A percentile compares a stretch with the other conserved stretches of the same genome.
Conservation (phyloP, 2,329 filamentous ascomycete genomes). For the Verruconis gallopava region DNA sequence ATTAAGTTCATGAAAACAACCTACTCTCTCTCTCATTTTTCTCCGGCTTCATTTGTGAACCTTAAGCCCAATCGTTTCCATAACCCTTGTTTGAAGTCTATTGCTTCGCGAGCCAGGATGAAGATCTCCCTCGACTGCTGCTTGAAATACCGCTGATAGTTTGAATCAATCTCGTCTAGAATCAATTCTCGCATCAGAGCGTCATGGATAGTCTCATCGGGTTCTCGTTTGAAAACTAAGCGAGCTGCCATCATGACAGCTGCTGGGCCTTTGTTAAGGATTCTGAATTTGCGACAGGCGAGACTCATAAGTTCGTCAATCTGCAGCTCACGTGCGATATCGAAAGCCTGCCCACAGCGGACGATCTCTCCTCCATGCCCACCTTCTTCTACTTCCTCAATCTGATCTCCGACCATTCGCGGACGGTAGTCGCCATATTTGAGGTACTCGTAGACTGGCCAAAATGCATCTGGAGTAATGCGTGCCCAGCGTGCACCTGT, state of each 20-base stretch:
- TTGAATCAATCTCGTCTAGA: background rate
- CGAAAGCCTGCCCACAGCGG: constrained; percentile 4
- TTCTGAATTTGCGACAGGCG: background rate
- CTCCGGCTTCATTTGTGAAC: no score
- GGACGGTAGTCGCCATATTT: constrained; percentile 2
- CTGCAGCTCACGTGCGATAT: background rate
- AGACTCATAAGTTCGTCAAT: constrained; percentile 4
- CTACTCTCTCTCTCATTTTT: no score
- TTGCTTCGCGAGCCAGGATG: no score
- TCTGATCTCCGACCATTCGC: background rate
- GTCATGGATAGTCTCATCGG: background rate
- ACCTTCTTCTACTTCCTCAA: background rate
- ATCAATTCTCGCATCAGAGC: background rate
- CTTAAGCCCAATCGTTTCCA: no score
- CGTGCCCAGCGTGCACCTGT: constrained; percentile 2
- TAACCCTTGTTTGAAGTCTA: no score
- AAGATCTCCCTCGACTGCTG: no score
- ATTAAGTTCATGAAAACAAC: no score
- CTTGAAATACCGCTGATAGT: no score
- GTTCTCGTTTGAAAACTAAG: background rate
- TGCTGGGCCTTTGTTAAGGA: background rate
- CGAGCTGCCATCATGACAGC: background rate
- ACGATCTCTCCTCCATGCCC: background rate
- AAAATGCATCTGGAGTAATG: background rate
- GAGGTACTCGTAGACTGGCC: constrained; percentile 6